Conservation (phyloP, 176 grass and related monocot species). For the Puccinellia tenuiflora region DNA sequence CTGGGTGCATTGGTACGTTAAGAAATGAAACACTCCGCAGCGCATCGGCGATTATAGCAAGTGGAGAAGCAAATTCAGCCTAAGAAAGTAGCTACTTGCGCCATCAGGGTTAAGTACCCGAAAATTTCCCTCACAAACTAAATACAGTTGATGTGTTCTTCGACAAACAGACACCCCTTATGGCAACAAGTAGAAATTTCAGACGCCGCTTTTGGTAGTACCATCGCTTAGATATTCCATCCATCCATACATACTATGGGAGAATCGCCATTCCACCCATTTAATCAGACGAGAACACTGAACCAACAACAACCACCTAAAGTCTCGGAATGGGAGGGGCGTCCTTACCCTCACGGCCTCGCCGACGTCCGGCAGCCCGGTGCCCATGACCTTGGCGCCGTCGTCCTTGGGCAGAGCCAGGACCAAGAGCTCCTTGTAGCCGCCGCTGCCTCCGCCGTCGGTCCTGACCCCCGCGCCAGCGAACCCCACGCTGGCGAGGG, state of each 20-base stretch:
- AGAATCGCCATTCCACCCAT: background rate
- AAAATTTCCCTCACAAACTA: background rate
- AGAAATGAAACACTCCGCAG: background rate
- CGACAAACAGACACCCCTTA: background rate
- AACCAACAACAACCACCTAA: no score
- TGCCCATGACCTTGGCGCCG: conserved; percentile 13
- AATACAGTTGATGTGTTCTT: background rate
- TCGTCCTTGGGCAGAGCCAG: conserved; percentile 43
- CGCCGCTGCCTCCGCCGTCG: no score
- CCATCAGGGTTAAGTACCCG: no score
- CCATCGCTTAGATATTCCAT: background rate
- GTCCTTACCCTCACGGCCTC: background rate
- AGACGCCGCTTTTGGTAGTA: background rate
- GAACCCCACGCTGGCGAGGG: no score
- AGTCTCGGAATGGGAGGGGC: background rate
- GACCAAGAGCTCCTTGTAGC: conserved; percentile 45
- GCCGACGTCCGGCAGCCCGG: conserved; percentile 37
- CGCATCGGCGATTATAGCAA: background rate
- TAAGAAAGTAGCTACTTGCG: no score
- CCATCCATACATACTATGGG: background rate
- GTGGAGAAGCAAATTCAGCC: background rate
- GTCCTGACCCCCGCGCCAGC: no score
- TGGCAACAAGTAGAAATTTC: background rate
- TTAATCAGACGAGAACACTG: background rate
- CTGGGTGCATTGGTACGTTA: background rate